A percentile compares a stretch with the other conserved stretches of the same genome.
Evolutionary conservation across 495 filamentous ascomycete genomes (phyloP).

Genomic region (Aspergillus nidulans): DNA sequence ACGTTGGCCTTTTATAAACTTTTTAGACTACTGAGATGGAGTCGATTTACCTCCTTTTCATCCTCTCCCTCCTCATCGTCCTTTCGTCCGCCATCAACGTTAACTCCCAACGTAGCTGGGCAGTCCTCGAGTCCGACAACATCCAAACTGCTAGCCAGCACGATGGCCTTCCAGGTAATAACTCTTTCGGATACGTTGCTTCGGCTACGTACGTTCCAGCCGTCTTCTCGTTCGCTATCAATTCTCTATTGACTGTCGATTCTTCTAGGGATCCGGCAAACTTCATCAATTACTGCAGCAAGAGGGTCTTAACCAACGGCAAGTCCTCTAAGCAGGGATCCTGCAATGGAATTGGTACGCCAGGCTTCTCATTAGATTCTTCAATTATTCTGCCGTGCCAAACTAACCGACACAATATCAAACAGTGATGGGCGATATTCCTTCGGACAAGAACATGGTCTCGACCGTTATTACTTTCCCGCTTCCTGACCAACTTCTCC

Average conservation of each 20-base stretch:
- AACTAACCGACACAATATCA: neutral
- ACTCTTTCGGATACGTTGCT: slow-evolving; percentile 1
- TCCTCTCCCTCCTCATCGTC: neutral
- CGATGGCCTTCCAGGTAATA: slow-evolving; percentile 5
- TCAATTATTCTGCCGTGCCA: too few species aligned
- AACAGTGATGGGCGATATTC: slow-evolving; percentile 8
- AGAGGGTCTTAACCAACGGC: slow-evolving; percentile 1
- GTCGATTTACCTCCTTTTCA: neutral
- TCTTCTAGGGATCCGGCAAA: slow-evolving; percentile 1
- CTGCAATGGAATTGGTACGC: slow-evolving; percentile 7
- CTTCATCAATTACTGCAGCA: slow-evolving; percentile 9
- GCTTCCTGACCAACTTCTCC: neutral
- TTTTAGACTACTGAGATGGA: neutral
- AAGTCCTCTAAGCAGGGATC: neutral
- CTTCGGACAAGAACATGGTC: neutral
- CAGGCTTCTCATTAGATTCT: neutral
- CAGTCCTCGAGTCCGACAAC: slow-evolving; percentile 6
- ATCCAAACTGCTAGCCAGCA: slow-evolving; percentile 8
- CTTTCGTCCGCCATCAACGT: neutral
- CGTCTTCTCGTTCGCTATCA: neutral
- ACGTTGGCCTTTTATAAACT: neutral
- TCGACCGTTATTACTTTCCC: slow-evolving; percentile 4
- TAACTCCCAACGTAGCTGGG: neutral
- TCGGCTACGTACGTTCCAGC: slow-evolving; percentile 3
- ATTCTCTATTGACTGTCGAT: neutral